Percentiles rank a stretch among this genome's conserved stretches.
Conservation (phyloP, 257 asterid species). For the Fraxinus anomala region DNA sequence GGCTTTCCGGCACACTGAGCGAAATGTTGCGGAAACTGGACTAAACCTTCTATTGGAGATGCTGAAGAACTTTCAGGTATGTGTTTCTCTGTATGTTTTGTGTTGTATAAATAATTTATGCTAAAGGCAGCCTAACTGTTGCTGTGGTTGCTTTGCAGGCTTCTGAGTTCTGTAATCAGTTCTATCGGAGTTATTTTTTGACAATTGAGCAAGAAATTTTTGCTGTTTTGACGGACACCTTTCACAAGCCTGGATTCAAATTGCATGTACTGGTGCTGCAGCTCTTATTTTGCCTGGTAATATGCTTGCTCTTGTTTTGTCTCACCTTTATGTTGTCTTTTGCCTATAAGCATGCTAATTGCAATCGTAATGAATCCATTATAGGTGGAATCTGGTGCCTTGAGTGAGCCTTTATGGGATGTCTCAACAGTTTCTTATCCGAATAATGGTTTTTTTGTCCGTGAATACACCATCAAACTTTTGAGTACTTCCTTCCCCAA, state of each 20-base stretch:
- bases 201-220: constrained; percentile 96
- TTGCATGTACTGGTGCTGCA: constrained; percentile 87
- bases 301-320: background rate
- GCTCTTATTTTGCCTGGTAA: constrained; percentile 84
- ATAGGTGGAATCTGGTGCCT: constrained; percentile 71
- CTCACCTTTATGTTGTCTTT: background rate
- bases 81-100: background rate
- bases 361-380: constrained; percentile 23
- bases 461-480: no score
- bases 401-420: constrained; percentile 95
- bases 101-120: background rate
- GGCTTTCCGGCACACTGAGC: no score
- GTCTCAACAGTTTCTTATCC: constrained; percentile 32
- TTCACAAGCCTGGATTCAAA: constrained; percentile 97
- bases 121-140: constrained; percentile 20
- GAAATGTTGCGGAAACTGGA: no score
- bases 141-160: constrained; percentile 50
- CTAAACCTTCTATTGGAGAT: no score
- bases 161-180: constrained; percentile 83
- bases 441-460: no score
- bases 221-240: constrained; percentile 90
- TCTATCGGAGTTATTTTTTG: constrained; percentile 77
- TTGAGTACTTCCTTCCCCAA: no score
- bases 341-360: constrained; percentile 16
- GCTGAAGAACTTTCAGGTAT: no score